A percentile compares a stretch with the other conserved stretches of the same genome.
These are phyloP conservation scores for Pichia sporocuriosa DNA, from an alignment of 805 yeast species.

Conservation along the genomic window DNA sequence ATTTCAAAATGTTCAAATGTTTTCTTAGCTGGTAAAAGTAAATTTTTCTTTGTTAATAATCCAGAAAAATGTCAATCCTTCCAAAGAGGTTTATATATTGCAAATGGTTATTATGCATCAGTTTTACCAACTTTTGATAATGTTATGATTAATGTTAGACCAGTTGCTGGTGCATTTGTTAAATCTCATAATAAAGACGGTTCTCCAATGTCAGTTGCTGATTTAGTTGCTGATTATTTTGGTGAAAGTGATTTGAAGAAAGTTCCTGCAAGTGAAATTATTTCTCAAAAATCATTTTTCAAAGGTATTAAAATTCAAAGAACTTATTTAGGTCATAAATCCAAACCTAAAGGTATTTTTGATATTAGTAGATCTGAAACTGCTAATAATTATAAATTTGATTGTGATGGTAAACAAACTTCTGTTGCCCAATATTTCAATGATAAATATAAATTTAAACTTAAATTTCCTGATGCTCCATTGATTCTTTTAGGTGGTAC, in stretches of 20 bases:
- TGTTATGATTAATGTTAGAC: slow-evolving; percentile 25
- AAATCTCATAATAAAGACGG: slow-evolving; percentile 23
- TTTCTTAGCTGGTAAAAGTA: slow-evolving; percentile 20
- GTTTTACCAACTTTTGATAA: slow-evolving; percentile 24
- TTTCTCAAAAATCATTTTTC: slow-evolving; percentile 17
- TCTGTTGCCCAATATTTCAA: slow-evolving; percentile 24
- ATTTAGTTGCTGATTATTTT: slow-evolving; percentile 21
- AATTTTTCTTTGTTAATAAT: slow-evolving; percentile 20
- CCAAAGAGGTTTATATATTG: slow-evolving; percentile 24
- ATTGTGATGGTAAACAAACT: slow-evolving; percentile 18
- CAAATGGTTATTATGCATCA: slow-evolving; percentile 27
- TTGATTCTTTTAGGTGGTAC: slow-evolving; percentile 24
- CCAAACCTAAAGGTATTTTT: slow-evolving; percentile 22
- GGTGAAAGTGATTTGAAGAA: slow-evolving; percentile 15
- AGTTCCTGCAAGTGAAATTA: slow-evolving; percentile 8
- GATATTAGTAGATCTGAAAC: slow-evolving; percentile 18
- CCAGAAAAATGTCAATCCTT: slow-evolving; percentile 22
- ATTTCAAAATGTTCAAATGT: slow-evolving; percentile 19
- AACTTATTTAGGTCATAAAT: slow-evolving; percentile 18
- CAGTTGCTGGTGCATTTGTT: slow-evolving; percentile 25
- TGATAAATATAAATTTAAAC: slow-evolving; percentile 19
- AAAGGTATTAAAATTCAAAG: slow-evolving; percentile 21
- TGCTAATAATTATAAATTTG: slow-evolving; percentile 21
- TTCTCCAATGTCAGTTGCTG: slow-evolving; percentile 22
- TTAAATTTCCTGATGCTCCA: slow-evolving; percentile 24